Evolutionary conservation across 805 yeast species (phyloP), one percentile per base, ranked within the genome.

Genomic region (Candida wancherniae): DNA sequence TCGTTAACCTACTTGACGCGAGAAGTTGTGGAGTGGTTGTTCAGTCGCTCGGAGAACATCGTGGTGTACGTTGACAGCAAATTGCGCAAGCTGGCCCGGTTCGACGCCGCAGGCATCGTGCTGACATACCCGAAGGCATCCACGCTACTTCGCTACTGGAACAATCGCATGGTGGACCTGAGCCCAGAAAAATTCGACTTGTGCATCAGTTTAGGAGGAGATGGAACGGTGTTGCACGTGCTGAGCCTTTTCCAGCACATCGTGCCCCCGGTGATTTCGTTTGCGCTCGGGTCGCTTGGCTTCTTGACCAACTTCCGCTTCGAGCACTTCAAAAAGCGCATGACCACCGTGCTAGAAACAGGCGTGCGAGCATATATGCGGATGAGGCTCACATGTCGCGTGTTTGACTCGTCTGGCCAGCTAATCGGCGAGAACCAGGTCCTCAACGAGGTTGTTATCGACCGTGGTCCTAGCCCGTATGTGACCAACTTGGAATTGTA

Each of bases 401-500:
- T 87, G 9, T 69, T 62, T 42, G 45, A 57, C 36, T 55, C 58
- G 39, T 61, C 69, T 17, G 80, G 84, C 9, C 72, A 69, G 36
- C 67, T 75, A 19, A 61, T 75, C 3, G 63, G 74, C 39, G 79
- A 75, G 37, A 80, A 83, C 49, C 94, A 86, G 51, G 94, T 86
- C 3, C 65, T 90, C 39, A 88, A 88, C 54, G 97, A 88, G 55
- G 61, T 90, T 36, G 94, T 92, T 0, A 78, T 90, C 16, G 97
- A 88, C 52, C 67, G 97, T 29, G 97, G 97, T 0, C 95, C 96
- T 3, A 80, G 88, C 19, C 95, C 97, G 0, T 87, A 79, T 62
- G 84, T 88, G 6, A 83, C 96, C 0, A 83, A 81, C 73, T 67
- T 90, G 35, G 97, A 90, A 51, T 60, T 90, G 15, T 88, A 83